Evolutionary conservation across 2,329 filamentous ascomycete species (phyloP).

Genomic region (Monosporascus sp.): DNA sequence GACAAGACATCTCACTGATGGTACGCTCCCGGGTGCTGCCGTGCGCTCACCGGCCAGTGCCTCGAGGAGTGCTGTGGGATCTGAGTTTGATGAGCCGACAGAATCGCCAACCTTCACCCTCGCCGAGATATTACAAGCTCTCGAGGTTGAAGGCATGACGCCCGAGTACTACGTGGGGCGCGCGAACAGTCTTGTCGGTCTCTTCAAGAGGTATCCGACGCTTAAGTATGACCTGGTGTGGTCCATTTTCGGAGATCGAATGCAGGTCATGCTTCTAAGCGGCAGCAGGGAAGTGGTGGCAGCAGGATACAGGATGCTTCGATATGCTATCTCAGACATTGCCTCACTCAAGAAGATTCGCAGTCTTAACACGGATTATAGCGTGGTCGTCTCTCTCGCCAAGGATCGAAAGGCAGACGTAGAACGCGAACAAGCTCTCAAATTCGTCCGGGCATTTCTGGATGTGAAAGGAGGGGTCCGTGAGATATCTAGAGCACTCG

Average conservation of each 20-base stretch:
- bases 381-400: conserved; percentile 86
- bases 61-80: conserved; percentile 50
- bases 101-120: conserved; percentile 92
- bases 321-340: conserved; percentile 90
- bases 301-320: conserved; percentile 85
- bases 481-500: conserved; percentile 81
- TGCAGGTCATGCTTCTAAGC: conserved; percentile 93
- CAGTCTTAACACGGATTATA: conserved; percentile 80
- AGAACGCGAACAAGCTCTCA: conserved; percentile 92
- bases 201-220: conserved; percentile 90
- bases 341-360: conserved; percentile 86
- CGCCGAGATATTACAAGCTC: conserved; percentile 80
- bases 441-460: conserved; percentile 90
- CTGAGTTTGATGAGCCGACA: conserved; percentile 60
- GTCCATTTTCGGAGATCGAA: conserved; percentile 87
- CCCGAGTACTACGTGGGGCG: conserved; percentile 94
- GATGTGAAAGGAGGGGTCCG: conserved; percentile 90
- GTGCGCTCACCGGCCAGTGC: conserved; percentile 54
- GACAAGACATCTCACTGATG: conserved; percentile 47
- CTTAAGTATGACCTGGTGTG: conserved; percentile 96
- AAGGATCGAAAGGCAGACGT: conserved; percentile 97
- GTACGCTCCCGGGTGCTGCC: conserved; percentile 38
- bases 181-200: conserved; percentile 86
- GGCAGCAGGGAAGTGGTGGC: conserved; percentile 95
- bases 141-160: conserved; percentile 82